Evolutionary conservation across 495 filamentous ascomycete genomes (phyloP), one percentile per base, ranked within the genome.

Genomic region (Echria macrotheca): DNA sequence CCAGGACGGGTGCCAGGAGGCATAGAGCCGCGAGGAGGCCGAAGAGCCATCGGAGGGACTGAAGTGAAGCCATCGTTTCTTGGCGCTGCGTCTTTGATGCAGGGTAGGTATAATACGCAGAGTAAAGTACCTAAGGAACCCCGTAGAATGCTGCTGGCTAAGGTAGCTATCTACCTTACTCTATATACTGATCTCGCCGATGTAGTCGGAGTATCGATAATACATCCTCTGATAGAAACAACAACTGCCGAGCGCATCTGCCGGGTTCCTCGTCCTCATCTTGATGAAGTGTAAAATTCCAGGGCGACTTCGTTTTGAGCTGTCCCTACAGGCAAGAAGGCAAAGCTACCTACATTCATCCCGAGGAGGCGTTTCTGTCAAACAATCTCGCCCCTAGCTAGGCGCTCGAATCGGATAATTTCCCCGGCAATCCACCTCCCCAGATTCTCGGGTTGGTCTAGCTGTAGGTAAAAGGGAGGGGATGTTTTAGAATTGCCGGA

Each of bases 331-430:
- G 5, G 42, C 28, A 6, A 31, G 12, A 12, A 31, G 28, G 28
- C 7, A 31, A 24, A 10, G 19, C 4, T 6, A 21, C 38, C 24
- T 22, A 21, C 38, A 25, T 41, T 41, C 18, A 37, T 14, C 35
- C 35, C 35, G 35, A 37, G 35, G 21, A 18, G 35, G 21, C 21
- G 14, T 18, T 6, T 14, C 35, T 14, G 15, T 24, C 15, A 22
- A 21, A 21, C 15, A 45, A 29, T 4, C 23, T n/a, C 5, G 15
- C 17, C n/a, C 11, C 4, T 9, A 10, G 22, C 14, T 33, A 47
- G 17, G 44, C 44, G 44, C 44, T 32, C 44, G 44, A 47, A 47
- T 47, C 44, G 44, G 44, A 25, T 47, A 47, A 47, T 35, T 47
- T 47, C 44, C 44, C 17, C 44, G 12, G 12, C 25, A 31, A 14